Base-by-base conservation (phyloP, 148 eudicot species). In the Mesembryanthemum crystallinum region DNA sequence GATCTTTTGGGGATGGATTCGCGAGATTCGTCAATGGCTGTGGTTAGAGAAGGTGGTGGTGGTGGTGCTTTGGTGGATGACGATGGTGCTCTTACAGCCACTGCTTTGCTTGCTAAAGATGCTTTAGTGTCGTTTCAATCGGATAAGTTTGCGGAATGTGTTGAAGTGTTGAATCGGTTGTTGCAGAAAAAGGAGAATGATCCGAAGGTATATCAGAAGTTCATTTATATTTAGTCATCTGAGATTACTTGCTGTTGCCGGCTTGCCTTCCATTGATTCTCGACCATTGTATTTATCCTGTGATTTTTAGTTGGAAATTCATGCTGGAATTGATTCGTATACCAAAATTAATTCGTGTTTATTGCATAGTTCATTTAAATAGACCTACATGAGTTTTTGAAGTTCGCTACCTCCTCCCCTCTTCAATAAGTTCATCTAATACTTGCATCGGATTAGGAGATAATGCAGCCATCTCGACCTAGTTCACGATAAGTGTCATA, bases 71-170 rank as follows among this genome's bases (percentile, higher is more conserved):
- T 66, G 43, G 67, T 70, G 65, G 94, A 84, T 28, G 95, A 85
- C 10, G 97, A 83, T 28, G 87, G 72, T 23, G 78, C 57, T 64
- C 61, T 82, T 15, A 80, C 87, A 1, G 83, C 75, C 23, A 78
- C 86, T n/a, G 81, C 84, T 33, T 78, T 63, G 67, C 74, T 90
- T 29, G 94, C 95, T 10, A 90, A 87, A 80, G 95, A 94, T 20
- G 93, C 98, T 24, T 80, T 82, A 7, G 60, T 73, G 73, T 82
- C 87, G 52, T 94, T 90, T 72, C 91, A 89, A 67, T 81, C 88
- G 29, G 89, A 91, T 59, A 90, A 90, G 89, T 89, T 76, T 68
- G 80, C 67, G 13, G 98, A 94, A n/a, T 91, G 97, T 71, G 69
- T 87, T 45, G 87, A 88, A 71, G 72, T 90, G 39, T 83, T 94